Conservation (phyloP, 768 basidiomycete genomes). For the Boletus barrowsii region DNA sequence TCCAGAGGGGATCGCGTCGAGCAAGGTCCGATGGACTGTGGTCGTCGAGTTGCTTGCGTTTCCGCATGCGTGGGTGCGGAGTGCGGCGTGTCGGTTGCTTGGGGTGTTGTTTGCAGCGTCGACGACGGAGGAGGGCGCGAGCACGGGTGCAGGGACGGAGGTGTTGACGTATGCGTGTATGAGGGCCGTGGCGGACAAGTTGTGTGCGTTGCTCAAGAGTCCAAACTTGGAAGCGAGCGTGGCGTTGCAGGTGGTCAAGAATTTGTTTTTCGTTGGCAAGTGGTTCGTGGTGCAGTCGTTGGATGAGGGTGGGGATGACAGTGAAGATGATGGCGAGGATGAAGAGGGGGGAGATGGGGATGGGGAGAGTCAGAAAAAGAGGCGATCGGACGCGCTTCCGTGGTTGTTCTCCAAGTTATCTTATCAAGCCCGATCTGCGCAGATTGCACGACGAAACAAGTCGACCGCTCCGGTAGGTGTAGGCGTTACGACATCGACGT, state of each 20-base stretch:
- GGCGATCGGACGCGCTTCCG: slow-evolving; percentile 57
- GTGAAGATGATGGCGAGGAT: slow-evolving; percentile 10
- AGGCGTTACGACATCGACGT: neutral
- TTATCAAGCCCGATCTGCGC: slow-evolving; percentile 75
- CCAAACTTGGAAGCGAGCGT: slow-evolving; percentile 68
- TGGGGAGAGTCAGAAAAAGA: slow-evolving; percentile 15
- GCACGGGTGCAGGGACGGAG: slow-evolving; percentile 18
- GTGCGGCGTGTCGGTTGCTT: slow-evolving; percentile 71
- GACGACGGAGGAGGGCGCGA: slow-evolving; percentile 28
- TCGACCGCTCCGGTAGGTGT: slow-evolving; percentile 30
- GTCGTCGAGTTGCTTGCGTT: slow-evolving; percentile 71
- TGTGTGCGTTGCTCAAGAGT: slow-evolving; percentile 78
- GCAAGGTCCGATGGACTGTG: slow-evolving; percentile 57
- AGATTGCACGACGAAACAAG: slow-evolving; percentile 64
- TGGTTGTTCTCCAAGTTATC: slow-evolving; percentile 97
- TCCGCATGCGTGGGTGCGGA: slow-evolving; percentile 94
- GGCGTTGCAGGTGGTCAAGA: slow-evolving; percentile 87
- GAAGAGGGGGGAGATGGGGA: slow-evolving; percentile 14
- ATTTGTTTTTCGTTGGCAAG: slow-evolving; percentile 89
- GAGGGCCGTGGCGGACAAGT: slow-evolving; percentile 68
- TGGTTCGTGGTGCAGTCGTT: slow-evolving; percentile 54
- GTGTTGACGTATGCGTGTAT: slow-evolving; percentile 57
- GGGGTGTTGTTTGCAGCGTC: slow-evolving; percentile 63
- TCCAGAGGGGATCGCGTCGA: slow-evolving; percentile 45
- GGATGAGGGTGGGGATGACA: slow-evolving; percentile 23